Conservation (phyloP, 768 basidiomycete species). For the Auricularia sp. region DNA sequence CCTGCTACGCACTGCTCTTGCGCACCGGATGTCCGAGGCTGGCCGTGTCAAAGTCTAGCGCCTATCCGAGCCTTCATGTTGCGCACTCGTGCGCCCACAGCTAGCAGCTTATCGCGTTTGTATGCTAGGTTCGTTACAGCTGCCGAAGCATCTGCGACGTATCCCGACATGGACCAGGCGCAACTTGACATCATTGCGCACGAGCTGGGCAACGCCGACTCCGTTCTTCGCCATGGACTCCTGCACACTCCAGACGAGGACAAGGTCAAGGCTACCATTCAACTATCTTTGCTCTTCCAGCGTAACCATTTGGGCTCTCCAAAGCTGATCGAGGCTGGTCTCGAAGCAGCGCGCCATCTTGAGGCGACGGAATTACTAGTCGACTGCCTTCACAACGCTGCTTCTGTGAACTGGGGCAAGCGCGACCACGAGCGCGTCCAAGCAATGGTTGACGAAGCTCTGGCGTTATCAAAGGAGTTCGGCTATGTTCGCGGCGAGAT, state of each 20-base stretch:
- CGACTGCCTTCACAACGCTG: neutral
- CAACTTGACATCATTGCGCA: neutral
- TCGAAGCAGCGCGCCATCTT: neutral
- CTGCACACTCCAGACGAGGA: neutral
- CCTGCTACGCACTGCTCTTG: slow-evolving; percentile 12
- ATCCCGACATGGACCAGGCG: neutral
- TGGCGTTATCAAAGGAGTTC: neutral
- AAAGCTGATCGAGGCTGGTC: neutral
- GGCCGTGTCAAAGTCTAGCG: neutral
- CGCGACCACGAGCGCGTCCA: neutral
- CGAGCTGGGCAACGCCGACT: neutral
- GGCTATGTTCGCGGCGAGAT: neutral
- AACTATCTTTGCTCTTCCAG: neutral
- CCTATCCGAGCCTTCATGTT: neutral
- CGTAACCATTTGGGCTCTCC: neutral
- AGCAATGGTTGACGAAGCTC: neutral
- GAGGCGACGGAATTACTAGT: neutral
- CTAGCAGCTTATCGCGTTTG: neutral
- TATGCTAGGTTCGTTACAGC: neutral
- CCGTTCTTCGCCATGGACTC: neutral
- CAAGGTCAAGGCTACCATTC: neutral
- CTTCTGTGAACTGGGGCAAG: neutral
- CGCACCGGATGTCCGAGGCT: slow-evolving; percentile 10
- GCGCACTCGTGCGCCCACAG: neutral
- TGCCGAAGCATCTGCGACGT: neutral